Conservation (phyloP, 2,329 filamentous ascomycete genomes). For the Pezizomycotina sp. region DNA sequence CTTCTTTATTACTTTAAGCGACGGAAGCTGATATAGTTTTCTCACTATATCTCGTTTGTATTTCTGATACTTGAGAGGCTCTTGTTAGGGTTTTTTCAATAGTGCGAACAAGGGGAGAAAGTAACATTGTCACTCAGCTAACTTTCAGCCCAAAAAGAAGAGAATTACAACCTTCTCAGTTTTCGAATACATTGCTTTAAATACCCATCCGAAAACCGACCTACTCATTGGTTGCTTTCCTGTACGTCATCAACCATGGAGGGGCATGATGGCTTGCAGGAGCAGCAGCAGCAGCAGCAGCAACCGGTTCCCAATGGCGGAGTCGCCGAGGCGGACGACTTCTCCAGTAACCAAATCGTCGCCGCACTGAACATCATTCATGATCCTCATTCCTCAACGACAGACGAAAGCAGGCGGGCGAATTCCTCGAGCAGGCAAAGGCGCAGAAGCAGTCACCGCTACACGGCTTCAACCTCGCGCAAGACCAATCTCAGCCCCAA, state of each 20-base stretch:
- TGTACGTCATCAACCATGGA: conserved; percentile 15
- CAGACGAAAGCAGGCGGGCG: conserved; percentile 62
- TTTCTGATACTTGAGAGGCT: too few relatives aligned
- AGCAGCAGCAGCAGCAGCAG: conserved; percentile 5
- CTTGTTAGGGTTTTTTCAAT: too few relatives aligned
- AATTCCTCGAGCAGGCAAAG: conserved; percentile 76
- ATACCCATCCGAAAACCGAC: too few relatives aligned
- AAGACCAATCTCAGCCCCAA: conserved; percentile 55
- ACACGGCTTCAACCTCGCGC: conserved; percentile 69
- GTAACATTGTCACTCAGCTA: too few relatives aligned
- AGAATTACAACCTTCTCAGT: too few relatives aligned
- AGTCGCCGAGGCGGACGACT: conserved; percentile 3
- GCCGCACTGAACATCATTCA: conserved; percentile 80
- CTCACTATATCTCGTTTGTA: too few relatives aligned
- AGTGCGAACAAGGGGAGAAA: too few relatives aligned
- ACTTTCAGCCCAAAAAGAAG: too few relatives aligned
- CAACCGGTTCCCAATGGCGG: conserved; percentile 9
- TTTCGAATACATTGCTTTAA: too few relatives aligned
- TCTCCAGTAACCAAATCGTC: conserved; percentile 49
- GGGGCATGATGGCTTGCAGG: conserved; percentile 3
- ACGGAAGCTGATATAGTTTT: too few relatives aligned
- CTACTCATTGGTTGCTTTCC: too few relatives aligned
- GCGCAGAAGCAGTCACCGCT: conserved; percentile 60
- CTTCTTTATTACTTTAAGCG: too few relatives aligned
- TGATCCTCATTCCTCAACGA: conserved; percentile 66